phyloP scores from a whole-genome alignment of 139 green algal species.

The Coccomyxa sp. region DNA sequence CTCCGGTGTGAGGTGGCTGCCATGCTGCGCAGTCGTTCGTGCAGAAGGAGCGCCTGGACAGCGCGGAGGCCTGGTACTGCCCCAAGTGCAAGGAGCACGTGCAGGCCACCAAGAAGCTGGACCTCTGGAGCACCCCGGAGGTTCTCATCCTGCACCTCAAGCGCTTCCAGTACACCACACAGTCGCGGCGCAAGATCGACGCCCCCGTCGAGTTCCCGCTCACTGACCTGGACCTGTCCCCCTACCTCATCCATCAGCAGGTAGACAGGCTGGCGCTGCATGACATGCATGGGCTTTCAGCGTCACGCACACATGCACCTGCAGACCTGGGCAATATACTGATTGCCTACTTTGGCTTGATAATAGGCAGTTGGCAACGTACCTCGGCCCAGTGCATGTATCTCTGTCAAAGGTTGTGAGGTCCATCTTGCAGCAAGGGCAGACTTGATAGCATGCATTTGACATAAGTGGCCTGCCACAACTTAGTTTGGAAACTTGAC shows the following conservation, averaged over 20 bases:
- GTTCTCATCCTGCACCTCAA: conserved; percentile 96
- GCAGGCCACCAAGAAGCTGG: conserved; percentile 86
- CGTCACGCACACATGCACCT: not conserved
- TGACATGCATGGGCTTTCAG: conserved; percentile 14
- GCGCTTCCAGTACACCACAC: conserved; percentile 82
- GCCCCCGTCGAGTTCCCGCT: conserved; percentile 71
- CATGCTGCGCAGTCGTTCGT: conserved; percentile 49
- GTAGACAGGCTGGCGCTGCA: no score
- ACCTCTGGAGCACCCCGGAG: conserved; percentile 86
- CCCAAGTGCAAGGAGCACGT: conserved; percentile 78
- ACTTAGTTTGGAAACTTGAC: not conserved
- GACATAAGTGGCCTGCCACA: no score
- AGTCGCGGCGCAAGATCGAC: conserved; percentile 81
- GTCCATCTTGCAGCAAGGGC: not conserved
- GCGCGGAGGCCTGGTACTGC: conserved; percentile 83
- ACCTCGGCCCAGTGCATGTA: not conserved
- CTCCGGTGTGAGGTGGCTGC: not conserved
- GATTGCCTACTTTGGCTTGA: no score
- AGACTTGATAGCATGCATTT: no score
- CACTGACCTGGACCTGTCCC: conserved; percentile 69
- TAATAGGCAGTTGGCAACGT: not conserved
- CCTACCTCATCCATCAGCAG: conserved; percentile 34
- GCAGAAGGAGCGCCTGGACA: conserved; percentile 73
- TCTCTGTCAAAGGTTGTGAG: not conserved
- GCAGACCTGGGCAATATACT: not conserved